A percentile compares a stretch with the other conserved stretches of the same genome.
phyloP scores from a whole-genome alignment of 805 yeast genomes.

The Komagataella kurtzmanii region DNA sequence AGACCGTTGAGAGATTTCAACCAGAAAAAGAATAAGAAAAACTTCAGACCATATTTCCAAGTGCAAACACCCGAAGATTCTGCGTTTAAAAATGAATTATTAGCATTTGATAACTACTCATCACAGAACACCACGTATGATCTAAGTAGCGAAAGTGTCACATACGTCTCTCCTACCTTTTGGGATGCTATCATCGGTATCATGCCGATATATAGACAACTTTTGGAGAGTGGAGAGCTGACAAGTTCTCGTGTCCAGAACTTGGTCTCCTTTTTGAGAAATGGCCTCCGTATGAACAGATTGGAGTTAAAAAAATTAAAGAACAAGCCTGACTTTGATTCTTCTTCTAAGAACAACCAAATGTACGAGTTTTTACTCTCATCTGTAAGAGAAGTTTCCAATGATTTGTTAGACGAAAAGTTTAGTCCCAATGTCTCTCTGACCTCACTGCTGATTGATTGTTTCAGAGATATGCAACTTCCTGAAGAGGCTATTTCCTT shows the following conservation, averaged over 20 bases:
- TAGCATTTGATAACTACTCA: conserved; percentile 38
- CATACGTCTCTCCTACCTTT: conserved; percentile 27
- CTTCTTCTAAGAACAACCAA: conserved; percentile 40
- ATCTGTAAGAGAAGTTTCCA: conserved; percentile 37
- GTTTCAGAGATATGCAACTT: conserved; percentile 46
- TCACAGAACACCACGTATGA: conserved; percentile 21
- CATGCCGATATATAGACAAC: conserved; percentile 34
- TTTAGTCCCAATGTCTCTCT: conserved; percentile 37
- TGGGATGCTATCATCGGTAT: conserved; percentile 40
- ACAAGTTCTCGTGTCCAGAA: conserved; percentile 31
- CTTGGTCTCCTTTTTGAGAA: conserved; percentile 36
- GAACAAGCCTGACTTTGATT: conserved; percentile 46
- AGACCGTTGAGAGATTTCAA: conserved; percentile 3
- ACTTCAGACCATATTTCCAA: not conserved
- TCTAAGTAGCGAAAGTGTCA: conserved; percentile 23
- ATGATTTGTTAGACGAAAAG: conserved; percentile 30
- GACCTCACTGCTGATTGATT: conserved; percentile 41
- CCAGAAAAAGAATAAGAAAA: conserved; percentile 8
- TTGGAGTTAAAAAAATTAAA: conserved; percentile 38
- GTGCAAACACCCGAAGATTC: conserved; percentile 15
- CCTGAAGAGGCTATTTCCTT: conserved; percentile 51
- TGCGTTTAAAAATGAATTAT: conserved; percentile 35
- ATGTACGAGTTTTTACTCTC: conserved; percentile 34
- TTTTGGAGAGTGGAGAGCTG: conserved; percentile 32
- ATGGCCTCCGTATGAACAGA: conserved; percentile 43